Evolutionary conservation across 2,329 filamentous ascomycete species (phyloP).

Genomic region (Talaromyces marneffei): DNA sequence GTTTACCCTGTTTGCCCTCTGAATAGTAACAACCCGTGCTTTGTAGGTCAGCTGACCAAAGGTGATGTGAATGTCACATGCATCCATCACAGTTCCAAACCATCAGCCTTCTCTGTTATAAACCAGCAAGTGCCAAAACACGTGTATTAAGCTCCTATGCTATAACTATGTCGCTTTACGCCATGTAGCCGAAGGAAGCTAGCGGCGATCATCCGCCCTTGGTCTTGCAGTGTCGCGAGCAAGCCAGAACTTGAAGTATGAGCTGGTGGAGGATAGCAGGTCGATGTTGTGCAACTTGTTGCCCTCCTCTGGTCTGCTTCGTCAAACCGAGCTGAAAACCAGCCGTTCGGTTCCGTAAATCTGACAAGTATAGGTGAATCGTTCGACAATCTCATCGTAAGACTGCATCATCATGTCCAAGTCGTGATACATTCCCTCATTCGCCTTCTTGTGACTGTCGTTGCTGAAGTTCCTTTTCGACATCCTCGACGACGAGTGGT

Average conservation of each 20-base stretch:
- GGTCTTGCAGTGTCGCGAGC: neutral
- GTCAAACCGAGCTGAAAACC: neutral
- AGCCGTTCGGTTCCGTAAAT: neutral
- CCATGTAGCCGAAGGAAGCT: neutral
- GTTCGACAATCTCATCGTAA: neutral
- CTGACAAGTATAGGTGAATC: neutral
- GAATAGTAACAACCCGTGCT: neutral
- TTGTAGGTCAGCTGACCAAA: neutral
- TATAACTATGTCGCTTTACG: neutral
- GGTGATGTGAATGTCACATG: constrained; percentile 9
- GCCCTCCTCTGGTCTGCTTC: neutral
- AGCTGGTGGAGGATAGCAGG: neutral
- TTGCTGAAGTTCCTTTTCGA: constrained; percentile 57
- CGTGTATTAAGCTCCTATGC: neutral
- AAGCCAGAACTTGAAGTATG: neutral
- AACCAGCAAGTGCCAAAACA: neutral
- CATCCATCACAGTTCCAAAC: neutral
- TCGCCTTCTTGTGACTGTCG: constrained; percentile 40
- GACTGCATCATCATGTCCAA: neutral
- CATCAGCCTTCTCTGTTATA: neutral
- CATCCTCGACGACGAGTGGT: constrained; percentile 52
- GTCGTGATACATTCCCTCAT: constrained; percentile 33
- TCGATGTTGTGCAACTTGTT: neutral
- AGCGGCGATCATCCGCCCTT: neutral
- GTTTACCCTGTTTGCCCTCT: neutral